Conservation (phyloP, 169 alveolate genomes). For the Fabrea salina region DNA sequence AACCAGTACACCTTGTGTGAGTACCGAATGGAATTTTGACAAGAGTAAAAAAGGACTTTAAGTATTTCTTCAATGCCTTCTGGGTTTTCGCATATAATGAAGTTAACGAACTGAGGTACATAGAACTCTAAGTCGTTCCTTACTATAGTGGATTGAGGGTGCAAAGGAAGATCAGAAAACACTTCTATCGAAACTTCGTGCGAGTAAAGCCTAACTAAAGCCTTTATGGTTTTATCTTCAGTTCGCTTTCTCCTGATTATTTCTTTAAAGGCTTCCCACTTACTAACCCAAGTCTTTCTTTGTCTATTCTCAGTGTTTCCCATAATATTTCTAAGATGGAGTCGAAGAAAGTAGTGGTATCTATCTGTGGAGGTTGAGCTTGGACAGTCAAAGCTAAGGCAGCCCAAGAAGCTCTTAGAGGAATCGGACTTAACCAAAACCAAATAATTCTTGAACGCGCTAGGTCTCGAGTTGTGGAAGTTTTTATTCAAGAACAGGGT, state of each 20-base stretch:
- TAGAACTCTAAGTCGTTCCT: slow-evolving; percentile 26
- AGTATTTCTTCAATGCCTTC: not conserved
- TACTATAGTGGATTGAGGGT: not conserved
- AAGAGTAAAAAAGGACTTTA: not conserved
- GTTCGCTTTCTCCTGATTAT: not conserved
- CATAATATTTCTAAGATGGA: too few species aligned
- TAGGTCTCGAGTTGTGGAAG: too few species aligned
- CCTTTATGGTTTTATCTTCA: not conserved
- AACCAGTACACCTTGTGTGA: not conserved
- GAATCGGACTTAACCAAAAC: too few species aligned
- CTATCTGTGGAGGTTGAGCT: too few species aligned
- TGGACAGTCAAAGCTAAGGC: too few species aligned
- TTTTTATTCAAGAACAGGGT: too few species aligned
- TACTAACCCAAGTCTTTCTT: too few species aligned
- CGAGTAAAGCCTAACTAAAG: not conserved
- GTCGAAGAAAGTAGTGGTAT: too few species aligned
- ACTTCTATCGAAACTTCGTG: not conserved
- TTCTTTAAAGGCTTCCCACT: not conserved
- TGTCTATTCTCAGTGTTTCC: too few species aligned
- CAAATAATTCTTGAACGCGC: too few species aligned
- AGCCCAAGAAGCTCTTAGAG: too few species aligned
- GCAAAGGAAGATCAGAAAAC: not conserved
- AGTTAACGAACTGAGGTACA: not conserved
- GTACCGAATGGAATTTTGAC: slow-evolving; percentile 10
- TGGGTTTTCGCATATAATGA: not conserved